phyloP scores from a whole-genome alignment of 176 grass and related monocot genomes.

The Thinopyrum elongatum region DNA sequence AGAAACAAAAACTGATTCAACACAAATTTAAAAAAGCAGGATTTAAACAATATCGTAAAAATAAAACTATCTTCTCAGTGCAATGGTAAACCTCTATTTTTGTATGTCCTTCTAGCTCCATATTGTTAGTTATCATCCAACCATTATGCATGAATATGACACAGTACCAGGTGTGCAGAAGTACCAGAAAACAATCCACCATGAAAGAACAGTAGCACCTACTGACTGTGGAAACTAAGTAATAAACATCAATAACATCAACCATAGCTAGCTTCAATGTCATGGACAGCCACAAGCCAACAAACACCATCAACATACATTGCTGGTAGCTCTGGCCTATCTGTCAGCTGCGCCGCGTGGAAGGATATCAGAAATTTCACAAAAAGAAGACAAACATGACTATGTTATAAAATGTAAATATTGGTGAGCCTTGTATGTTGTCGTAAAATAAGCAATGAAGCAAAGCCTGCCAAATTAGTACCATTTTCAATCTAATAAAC shows the following conservation, averaged over 20 bases:
- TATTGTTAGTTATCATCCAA: neutral
- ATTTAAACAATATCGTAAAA: neutral
- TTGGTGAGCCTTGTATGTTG: neutral
- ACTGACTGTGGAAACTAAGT: neutral
- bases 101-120: neutral
- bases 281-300: neutral
- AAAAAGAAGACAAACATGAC: neutral
- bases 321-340: neutral
- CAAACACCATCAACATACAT: conserved; percentile 17
- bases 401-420: neutral
- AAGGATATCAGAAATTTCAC: neutral
- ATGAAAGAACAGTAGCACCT: neutral
- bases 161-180: neutral
- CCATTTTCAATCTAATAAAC: neutral
- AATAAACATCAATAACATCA: neutral
- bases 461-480: neutral
- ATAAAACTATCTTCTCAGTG: neutral
- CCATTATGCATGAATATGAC: neutral
- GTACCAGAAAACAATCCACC: neutral
- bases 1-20: neutral
- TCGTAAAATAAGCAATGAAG: neutral
- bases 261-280: neutral
- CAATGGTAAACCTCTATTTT: neutral
- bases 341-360: neutral
- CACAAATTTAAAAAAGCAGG: neutral